These are phyloP conservation scores for Zygosaccharomyces pseudorouxii DNA, from an alignment of 805 yeast species.

Conservation along the genomic window DNA sequence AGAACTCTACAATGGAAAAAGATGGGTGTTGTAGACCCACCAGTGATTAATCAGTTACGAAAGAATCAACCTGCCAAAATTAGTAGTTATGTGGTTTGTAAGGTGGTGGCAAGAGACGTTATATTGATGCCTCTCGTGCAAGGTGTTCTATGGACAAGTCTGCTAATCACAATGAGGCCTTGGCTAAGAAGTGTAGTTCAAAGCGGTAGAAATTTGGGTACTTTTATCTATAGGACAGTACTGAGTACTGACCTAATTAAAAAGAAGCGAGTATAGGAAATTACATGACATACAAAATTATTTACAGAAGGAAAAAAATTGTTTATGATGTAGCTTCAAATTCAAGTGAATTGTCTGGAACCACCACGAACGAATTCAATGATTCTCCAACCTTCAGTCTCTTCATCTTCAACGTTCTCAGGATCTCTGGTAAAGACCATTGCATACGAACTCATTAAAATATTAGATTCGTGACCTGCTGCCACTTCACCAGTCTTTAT, in stretches of 20 bases:
- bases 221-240: slow-evolving; percentile 15
- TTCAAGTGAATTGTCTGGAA: slow-evolving; percentile 70
- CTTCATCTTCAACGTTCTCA: slow-evolving; percentile 82
- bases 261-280: slow-evolving; percentile 9
- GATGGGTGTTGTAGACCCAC: slow-evolving; percentile 14
- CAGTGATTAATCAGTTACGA: slow-evolving; percentile 11
- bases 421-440: slow-evolving; percentile 92
- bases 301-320: slow-evolving; percentile 11
- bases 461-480: slow-evolving; percentile 93
- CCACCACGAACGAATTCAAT: slow-evolving; percentile 93
- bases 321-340: slow-evolving; percentile 1
- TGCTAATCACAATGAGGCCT: slow-evolving; percentile 39
- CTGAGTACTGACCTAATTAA: slow-evolving; percentile 16
- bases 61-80: slow-evolving; percentile 23
- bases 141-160: slow-evolving; percentile 45
- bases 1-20: slow-evolving; percentile 14
- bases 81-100: slow-evolving; percentile 41
- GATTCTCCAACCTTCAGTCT: slow-evolving; percentile 96
- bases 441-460: slow-evolving; percentile 89
- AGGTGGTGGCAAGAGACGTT: slow-evolving; percentile 49
- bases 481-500: slow-evolving; percentile 89
- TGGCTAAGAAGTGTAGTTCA: slow-evolving; percentile 25
- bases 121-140: slow-evolving; percentile 51
- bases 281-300: slow-evolving; percentile 8
- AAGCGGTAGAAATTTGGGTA: slow-evolving; percentile 29